A percentile compares a stretch with the other conserved stretches of the same genome.
These are phyloP conservation scores for Ceratocystis papillata DNA, from an alignment of 2,329 filamentous ascomycete species.

Conservation along the genomic window DNA sequence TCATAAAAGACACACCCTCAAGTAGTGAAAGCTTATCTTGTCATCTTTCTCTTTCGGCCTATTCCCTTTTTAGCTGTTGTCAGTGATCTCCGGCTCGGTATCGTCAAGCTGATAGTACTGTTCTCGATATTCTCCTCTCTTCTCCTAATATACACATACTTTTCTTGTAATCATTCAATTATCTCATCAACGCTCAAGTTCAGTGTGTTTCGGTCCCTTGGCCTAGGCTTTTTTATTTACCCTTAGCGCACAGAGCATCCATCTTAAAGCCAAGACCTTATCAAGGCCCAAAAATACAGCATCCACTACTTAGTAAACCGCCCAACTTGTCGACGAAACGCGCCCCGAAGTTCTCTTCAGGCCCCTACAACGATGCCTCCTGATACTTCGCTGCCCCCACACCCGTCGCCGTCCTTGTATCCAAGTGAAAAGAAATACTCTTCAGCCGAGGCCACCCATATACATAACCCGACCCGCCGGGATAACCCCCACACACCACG, in stretches of 20 bases:
- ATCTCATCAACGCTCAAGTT: neutral
- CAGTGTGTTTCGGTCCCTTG: neutral
- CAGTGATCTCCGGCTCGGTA: too few relatives aligned
- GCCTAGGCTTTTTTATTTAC: neutral
- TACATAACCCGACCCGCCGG: neutral
- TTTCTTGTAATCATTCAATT: too few relatives aligned
- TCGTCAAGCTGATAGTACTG: too few relatives aligned
- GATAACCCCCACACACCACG: neutral
- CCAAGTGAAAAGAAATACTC: neutral
- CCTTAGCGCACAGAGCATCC: slow-evolving; percentile 7
- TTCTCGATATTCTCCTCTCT: neutral
- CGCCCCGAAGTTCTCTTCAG: neutral
- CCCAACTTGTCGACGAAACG: neutral
- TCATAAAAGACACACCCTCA: neutral
- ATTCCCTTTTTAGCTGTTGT: too few relatives aligned
- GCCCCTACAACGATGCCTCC: neutral
- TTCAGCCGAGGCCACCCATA: neutral
- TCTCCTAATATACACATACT: neutral
- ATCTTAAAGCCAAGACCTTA: neutral
- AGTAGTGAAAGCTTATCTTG: too few relatives aligned
- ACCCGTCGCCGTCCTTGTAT: too few relatives aligned
- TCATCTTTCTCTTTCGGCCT: too few relatives aligned
- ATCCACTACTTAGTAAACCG: neutral
- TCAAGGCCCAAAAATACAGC: neutral
- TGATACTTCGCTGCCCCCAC: neutral